Evolutionary conservation across 2,329 filamentous ascomycete genomes (phyloP), one percentile per base, ranked within the genome.

Genomic region (Raffaelea albimanens): DNA sequence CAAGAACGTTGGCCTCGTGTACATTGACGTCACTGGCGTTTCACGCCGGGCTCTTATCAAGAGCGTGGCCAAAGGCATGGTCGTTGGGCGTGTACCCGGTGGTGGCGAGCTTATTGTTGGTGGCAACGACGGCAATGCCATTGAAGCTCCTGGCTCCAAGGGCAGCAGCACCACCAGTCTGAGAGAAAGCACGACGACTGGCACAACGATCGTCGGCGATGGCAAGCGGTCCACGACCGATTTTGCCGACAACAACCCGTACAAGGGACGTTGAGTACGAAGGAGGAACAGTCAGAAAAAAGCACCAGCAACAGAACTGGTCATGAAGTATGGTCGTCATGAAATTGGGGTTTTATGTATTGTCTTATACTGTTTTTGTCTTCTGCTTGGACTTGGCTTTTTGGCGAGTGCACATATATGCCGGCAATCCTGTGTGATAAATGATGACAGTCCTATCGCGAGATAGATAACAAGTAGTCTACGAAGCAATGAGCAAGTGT

Each of bases 1-100:
- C 58, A 95, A 93, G 73, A 98, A 97, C 55, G 93, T 97, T 8
- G 93, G 90, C 5, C 73, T 98, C 23, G 93, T 98, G 29, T 98
- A 98, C 62, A 95, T 98, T 51, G 93, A 98, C 58, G 91, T 94
- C 2, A 85, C 90, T 0, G 93, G 93, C 33, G 93, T 98, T 2
- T 95, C 87, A 47, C 76, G 93, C 39, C 80, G 83, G 52, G 93
- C 93, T 0, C 80, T 98, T 40, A 78, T 98, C 61, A 98, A 96
- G 72, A 87, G 85, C 39, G 93, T 97, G 1, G 93, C 90, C 19
- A 96, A 95, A 70, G 89, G 93, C 38, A 97, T 98, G 93, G 83
- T 94, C 0, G 82, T 94, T 5, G 87, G 87, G 33, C 82, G 81
- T 54, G 86, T 91, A 43, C 78, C 80, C 49, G 83, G 82, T 34